Base-by-base conservation (phyloP, 2,329 filamentous ascomycete species). In the Hypoxylon sp. region DNA sequence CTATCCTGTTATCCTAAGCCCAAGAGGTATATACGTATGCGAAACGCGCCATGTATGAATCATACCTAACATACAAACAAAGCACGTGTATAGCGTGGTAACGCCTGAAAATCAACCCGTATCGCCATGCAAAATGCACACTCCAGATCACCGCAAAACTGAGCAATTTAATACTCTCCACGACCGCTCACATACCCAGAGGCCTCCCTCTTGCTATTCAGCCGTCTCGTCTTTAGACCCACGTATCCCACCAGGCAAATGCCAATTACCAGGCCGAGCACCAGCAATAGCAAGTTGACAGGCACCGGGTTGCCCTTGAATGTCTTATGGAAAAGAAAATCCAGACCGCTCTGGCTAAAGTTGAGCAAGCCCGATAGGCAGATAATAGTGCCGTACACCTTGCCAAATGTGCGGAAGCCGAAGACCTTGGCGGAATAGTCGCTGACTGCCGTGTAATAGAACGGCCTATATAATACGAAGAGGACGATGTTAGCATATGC, bases 361-460 rank as follows among this genome's bases (percentile, higher is more conserved):
- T 96, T 97, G 73, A 93, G 85, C 0, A 97, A 77, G 0, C 94
- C 93, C 0, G 93, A 90, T 1, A 96, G 80, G 78, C 92, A 96
- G 71, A 97, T 97, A 70, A 97, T 91, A 18, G 94, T 84, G 9
- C 93, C 93, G 78, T 97, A 97, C n/a, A 97, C 93, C 61, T 92
- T 97, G 46, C 93, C 94, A 71, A 97, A 97, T 0, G 93, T 97
- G 65, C 89, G 85, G 80, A 97, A 97, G 14, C 93, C 93, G 76
- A 97, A 97, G 33, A 97, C 93, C 79, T 97, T 97, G 65, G 93
- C 93, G 18, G 88, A 87, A 77, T 96, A 97, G 80, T 97, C 93
- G 62, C 91, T 95, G 61, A 97, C 92, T 6, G 93, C 89, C 0
- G 93, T 96, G 80, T 97, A 97, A 79, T 97, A 97, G 28, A 97